Conservation (phyloP, 2,329 filamentous ascomycete species). For the Neophaeococcomyces mojaviensis region DNA sequence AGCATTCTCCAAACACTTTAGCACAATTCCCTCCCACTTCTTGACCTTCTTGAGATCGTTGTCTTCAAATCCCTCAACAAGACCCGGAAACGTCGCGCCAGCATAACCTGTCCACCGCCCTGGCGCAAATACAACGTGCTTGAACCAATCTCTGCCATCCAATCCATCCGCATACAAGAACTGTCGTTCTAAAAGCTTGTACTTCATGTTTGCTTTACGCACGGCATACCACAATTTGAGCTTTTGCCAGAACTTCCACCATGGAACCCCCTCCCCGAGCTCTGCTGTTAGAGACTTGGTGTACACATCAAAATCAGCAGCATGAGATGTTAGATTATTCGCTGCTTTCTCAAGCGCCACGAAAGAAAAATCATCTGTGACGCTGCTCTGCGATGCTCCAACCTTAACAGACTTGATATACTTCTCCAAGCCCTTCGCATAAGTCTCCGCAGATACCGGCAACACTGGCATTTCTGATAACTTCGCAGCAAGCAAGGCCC, state of each 20-base stretch:
- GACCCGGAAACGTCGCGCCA: constrained; percentile 59
- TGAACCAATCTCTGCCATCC: constrained; percentile 76
- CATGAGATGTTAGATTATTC: constrained; percentile 35
- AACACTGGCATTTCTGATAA: constrained; percentile 57
- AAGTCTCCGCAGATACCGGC: constrained; percentile 57
- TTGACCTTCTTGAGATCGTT: constrained; percentile 37
- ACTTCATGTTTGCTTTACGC: constrained; percentile 64
- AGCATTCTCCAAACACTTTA: constrained; percentile 21
- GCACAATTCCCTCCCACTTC: constrained; percentile 27
- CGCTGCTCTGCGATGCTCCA: constrained; percentile 13
- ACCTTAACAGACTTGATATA: constrained; percentile 33
- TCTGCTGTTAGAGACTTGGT: constrained; percentile 42
- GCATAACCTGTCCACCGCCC: constrained; percentile 88
- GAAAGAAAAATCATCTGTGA: constrained; percentile 16
- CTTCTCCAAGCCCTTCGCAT: constrained; percentile 48
- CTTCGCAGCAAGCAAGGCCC: constrained; percentile 54
- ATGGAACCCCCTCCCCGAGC: constrained; percentile 52
- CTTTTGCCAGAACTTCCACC: constrained; percentile 70
- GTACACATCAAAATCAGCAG: constrained; percentile 35
- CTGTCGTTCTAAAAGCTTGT: constrained; percentile 73
- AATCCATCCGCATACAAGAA: constrained; percentile 72
- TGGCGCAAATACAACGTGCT: constrained; percentile 89
- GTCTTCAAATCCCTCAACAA: constrained; percentile 56
- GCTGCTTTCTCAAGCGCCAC: constrained; percentile 43
- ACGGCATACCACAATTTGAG: constrained; percentile 58